Evolutionary conservation across 371 early-diverging fungal genomes (phyloP).

Genomic region (Lichtheimia corymbifera): DNA sequence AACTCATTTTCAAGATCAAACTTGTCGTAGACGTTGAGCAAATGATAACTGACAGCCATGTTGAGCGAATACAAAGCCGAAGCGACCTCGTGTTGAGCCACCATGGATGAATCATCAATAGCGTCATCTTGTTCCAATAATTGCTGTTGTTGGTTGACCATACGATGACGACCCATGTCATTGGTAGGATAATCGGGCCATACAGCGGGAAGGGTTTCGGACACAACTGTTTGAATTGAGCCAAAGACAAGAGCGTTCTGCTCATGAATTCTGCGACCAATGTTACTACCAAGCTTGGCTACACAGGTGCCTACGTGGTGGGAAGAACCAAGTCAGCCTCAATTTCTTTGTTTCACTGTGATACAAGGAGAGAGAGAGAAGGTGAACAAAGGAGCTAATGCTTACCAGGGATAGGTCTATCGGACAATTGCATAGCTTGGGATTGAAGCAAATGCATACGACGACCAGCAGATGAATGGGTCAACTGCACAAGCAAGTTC

Average conservation of each 20-base stretch:
- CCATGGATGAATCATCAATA: not conserved
- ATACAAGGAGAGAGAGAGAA: not conserved
- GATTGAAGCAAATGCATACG: constrained; percentile 5
- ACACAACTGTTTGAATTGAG: constrained; percentile 8
- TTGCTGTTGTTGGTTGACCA: not conserved
- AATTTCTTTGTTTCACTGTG: too few relatives aligned
- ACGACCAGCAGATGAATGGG: constrained; percentile 18
- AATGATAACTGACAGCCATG: constrained; percentile 13
- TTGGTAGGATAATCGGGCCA: constrained; percentile 11
- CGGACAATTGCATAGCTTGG: constrained; percentile 12
- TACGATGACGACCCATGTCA: too few relatives aligned
- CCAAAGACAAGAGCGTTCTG: constrained; percentile 17
- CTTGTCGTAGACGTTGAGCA: constrained; percentile 6
- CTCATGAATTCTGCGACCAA: constrained; percentile 19
- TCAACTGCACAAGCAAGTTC: constrained; percentile 26
- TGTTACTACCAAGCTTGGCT: constrained; percentile 18
- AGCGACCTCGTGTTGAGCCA: constrained; percentile 15
- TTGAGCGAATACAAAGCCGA: constrained; percentile 16
- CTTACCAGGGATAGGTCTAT: constrained; percentile 10
- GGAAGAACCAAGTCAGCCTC: not conserved
- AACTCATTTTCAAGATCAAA: constrained; percentile 10
- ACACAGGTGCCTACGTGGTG: constrained; percentile 13
- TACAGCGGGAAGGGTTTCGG: constrained; percentile 12
- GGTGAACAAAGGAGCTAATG: not conserved
- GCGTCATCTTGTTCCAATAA: constrained; percentile 1